Evolutionary conservation across 345 rosid genomes (phyloP), one percentile per base, ranked within the genome.

Genomic region (Gossypium raimondii): DNA sequence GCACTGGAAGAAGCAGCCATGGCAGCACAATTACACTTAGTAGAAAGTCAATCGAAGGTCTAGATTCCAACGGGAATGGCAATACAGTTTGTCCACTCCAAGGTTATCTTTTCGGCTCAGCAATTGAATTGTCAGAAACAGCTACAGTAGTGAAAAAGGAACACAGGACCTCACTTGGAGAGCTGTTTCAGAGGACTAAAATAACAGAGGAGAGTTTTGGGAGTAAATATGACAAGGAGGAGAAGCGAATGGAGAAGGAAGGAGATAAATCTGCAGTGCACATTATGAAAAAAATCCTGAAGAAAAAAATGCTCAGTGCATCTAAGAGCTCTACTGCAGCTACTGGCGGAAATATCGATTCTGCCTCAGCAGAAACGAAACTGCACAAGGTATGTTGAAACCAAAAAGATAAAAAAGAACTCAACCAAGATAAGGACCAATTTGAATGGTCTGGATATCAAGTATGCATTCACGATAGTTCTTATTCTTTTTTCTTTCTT

Each of bases 1-100:
- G 97, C 77, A 77, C 80, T 8, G 97, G 92, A 34, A 87, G 97
- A 75, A 91, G 93, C 86, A 91, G 93, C 59, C 88, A 87, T 58
- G 87, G 92, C 2, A 88, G 97, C 82, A 87, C 89, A 68, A 89
- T 89, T 60, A 88, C 97, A 16, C 92, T 88, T 25, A 81, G 88
- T 62, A 89, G 92, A n/a, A 91, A 86, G 79, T 85, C 87, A 38
- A 34, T 78, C 65, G 93, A 91, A 79, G 81, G 84, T 67, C 79
- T 76, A 66, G 96, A 87, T 76, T 75, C 65, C 75, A 83, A 79
- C 74, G 86, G 73, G 10, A 85, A 81, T 74, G 89, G 86, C 12
- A 86, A 80, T 64, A 55, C 81, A 34, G 84, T 86, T 64, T 91
- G 92, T 52, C 97, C 97, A 9, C 93, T 91, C 11, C 92, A 91